Base-by-base conservation (phyloP, 345 rosid genomes). In the Crucihimalaya himalaica region DNA sequence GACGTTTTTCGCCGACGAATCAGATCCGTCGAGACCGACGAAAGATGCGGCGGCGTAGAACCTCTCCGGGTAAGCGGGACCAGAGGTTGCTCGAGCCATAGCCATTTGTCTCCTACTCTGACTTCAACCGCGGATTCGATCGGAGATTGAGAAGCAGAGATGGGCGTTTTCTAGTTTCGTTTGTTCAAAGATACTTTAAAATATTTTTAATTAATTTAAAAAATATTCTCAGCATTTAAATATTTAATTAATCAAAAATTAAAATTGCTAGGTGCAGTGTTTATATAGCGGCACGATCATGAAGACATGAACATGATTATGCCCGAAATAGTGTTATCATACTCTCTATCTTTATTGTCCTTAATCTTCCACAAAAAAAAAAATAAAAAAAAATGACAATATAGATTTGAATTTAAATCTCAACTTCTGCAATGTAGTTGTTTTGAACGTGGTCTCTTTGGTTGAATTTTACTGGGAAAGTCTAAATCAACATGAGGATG, bases 21-120 rank as follows among this genome's bases (percentile, higher is more conserved):
- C 73, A 81, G 97, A 91, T 91, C 97, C 96, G 31, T 87, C 93
- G 79, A 94, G 83, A 40, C 98, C 98, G 66, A 86, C 95, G 72
- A 71, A 94, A 8, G 97, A 64, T 28, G 97, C 91, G n/a, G 99
- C 99, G 5, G 97, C 93, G 70, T 85, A 96, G 84, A 96, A 96
- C 34, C 98, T 86, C 76, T 92, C 97, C 25, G 98, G 98, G 80
- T 91, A 93, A 50, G 98, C 92, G 78, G 90, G 96, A 81, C 97
- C 96, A 67, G 98, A 87, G 86, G 85, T 89, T 67, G 86, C 89
- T 81, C 98, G 87, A 86, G 92, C 84, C 90, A 86, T 84, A 46
- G 91, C 83, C 54, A 48, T 83, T 60, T 66, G 37, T 29, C 31
- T 19, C 39, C 46, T 57, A 31, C 71, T 43, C 66, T 67, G 71